Percentiles rank a stretch among this genome's conserved stretches.
Conservation (phyloP, 768 basidiomycete genomes). For the Mycena sanguinolenta region DNA sequence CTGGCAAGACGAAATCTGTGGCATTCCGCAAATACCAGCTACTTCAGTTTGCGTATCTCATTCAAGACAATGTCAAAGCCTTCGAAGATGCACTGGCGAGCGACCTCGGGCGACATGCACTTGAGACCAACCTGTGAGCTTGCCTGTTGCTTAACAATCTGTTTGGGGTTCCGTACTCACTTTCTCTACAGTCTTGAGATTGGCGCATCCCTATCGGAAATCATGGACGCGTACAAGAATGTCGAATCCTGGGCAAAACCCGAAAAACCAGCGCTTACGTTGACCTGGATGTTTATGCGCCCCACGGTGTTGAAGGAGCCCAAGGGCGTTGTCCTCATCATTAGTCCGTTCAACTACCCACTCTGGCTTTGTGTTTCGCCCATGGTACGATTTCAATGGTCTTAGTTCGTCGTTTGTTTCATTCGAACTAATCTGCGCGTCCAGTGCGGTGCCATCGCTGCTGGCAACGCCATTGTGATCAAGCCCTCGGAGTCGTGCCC, state of each 20-base stretch:
- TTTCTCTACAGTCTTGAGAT: slow-evolving; percentile 70
- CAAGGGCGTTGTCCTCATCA: slow-evolving; percentile 80
- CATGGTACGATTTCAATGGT: slow-evolving; percentile 58
- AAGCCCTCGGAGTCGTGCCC: slow-evolving; percentile 85
- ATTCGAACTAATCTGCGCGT: neutral
- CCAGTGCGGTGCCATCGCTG: slow-evolving; percentile 79
- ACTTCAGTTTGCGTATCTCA: slow-evolving; percentile 77
- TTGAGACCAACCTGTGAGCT: slow-evolving; percentile 67
- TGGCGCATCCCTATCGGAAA: slow-evolving; percentile 62
- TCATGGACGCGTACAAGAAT: slow-evolving; percentile 66
- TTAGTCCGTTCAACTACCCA: slow-evolving; percentile 84
- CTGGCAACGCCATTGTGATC: slow-evolving; percentile 78
- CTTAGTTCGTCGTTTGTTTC: neutral
- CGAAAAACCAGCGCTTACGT: slow-evolving; percentile 65
- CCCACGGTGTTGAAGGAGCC: slow-evolving; percentile 81
- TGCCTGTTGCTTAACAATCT: slow-evolving; percentile 18
- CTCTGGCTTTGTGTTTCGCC: slow-evolving; percentile 70
- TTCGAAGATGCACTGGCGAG: slow-evolving; percentile 69
- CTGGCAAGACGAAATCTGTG: slow-evolving; percentile 76
- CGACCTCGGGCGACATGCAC: slow-evolving; percentile 74
- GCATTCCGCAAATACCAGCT: slow-evolving; percentile 82
- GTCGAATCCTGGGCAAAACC: slow-evolving; percentile 85
- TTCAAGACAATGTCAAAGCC: slow-evolving; percentile 77
- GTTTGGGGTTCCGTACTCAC: neutral
- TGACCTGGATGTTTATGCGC: slow-evolving; percentile 70